phyloP scores from a whole-genome alignment of 2,329 filamentous ascomycete species.

The Clonostachys chloroleuca region DNA sequence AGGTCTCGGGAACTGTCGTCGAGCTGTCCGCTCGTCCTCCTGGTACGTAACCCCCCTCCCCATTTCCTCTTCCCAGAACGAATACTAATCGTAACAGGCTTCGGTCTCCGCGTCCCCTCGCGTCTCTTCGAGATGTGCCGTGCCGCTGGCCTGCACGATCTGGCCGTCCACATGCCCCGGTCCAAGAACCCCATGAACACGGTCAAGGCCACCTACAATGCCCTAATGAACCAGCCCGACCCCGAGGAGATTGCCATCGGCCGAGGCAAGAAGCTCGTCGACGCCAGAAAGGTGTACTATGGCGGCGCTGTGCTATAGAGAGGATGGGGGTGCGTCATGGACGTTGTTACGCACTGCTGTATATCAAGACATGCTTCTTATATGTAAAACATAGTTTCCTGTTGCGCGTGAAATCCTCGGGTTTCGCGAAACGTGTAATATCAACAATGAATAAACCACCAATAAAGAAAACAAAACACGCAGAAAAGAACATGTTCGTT shows the following conservation, averaged over 20 bases:
- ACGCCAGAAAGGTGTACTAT: conserved; percentile 96
- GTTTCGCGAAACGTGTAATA: background rate
- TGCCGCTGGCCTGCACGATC: conserved; percentile 79
- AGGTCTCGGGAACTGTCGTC: conserved; percentile 85
- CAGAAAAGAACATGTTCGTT: too few species aligned
- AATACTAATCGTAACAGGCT: conserved; percentile 53
- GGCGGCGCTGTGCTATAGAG: conserved; percentile 65
- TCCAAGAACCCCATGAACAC: conserved; percentile 97
- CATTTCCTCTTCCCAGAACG: background rate
- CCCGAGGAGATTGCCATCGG: conserved; percentile 88
- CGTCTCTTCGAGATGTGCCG: conserved; percentile 94
- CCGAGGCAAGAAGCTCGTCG: conserved; percentile 90
- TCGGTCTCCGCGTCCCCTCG: conserved; percentile 86
- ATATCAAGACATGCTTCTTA: background rate
- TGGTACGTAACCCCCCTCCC: conserved; percentile 52
- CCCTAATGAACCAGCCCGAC: conserved; percentile 76
- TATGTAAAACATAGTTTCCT: background rate
- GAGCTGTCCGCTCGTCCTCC: conserved; percentile 79
- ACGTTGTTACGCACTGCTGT: background rate
- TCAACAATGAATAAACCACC: background rate
- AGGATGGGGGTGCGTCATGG: background rate
- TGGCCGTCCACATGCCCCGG: conserved; percentile 77
- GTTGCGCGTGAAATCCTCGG: background rate
- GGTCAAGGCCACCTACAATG: conserved; percentile 84
- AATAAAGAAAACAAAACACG: too few species aligned